phyloP scores from a whole-genome alignment of 148 eudicot species.

The Nepenthes mirabilis region DNA sequence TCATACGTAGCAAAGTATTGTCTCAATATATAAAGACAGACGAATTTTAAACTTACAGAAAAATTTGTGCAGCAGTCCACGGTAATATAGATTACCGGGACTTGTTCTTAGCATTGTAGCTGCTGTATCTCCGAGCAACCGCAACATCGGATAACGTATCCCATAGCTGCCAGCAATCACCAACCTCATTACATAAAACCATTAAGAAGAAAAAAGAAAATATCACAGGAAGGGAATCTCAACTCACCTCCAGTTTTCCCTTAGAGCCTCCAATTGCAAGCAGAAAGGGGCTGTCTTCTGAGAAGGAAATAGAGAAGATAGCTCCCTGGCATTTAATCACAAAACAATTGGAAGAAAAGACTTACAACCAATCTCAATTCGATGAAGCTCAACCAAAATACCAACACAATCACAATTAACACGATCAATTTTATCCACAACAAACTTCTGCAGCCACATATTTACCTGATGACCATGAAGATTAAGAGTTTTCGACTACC shows the following conservation, averaged over 20 bases:
- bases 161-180: constrained; percentile 46
- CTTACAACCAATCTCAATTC: too few relatives aligned
- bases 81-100: neutral
- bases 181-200: neutral
- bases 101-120: neutral
- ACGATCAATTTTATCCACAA: too few relatives aligned
- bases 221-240: neutral
- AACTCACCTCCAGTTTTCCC: constrained; percentile 67
- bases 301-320: constrained; percentile 66
- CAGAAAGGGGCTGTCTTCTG: constrained; percentile 57
- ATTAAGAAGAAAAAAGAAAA: neutral
- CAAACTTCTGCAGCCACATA: too few relatives aligned
- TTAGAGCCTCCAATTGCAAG: constrained; percentile 90
- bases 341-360: neutral
- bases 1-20: too few relatives aligned
- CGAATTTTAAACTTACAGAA: neutral
- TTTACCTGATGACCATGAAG: too few relatives aligned
- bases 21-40: too few relatives aligned
- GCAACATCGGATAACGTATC: constrained; percentile 50
- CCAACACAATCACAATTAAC: too few relatives aligned
- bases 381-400: too few relatives aligned
- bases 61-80: neutral
- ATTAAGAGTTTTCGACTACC: too few relatives aligned
- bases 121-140: constrained; percentile 36
- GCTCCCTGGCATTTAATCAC: constrained; percentile 58